Conservation (phyloP, 306 rosid species). For the Castanopsis chinensis region DNA sequence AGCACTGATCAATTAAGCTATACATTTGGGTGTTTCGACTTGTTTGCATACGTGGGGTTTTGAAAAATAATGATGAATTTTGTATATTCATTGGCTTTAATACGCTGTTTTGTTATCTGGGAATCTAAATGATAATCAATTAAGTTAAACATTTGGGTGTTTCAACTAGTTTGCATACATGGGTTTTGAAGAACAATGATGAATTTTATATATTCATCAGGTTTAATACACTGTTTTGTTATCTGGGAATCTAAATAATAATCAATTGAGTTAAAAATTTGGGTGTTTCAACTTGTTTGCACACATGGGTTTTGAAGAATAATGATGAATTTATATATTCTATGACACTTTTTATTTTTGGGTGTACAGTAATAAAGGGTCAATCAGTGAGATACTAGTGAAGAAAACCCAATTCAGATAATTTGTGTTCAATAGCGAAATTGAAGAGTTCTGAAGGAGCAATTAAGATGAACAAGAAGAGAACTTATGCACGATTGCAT, state of each 20-base stretch:
- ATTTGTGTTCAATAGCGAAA: neutral
- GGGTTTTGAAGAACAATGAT: too few relatives aligned
- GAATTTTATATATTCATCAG: too few relatives aligned
- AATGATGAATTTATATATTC: neutral
- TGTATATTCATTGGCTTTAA: too few relatives aligned
- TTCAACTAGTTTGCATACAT: too few relatives aligned
- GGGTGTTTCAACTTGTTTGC: too few relatives aligned
- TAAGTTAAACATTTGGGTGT: too few relatives aligned
- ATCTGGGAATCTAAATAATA: too few relatives aligned
- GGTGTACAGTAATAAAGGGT: neutral
- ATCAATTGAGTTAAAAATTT: too few relatives aligned
- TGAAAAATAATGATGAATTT: neutral
- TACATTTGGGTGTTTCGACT: neutral
- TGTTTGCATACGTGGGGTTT: neutral
- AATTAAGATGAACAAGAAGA: constrained; percentile 66
- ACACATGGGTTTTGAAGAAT: too few relatives aligned
- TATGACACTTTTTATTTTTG: neutral
- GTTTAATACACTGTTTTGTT: too few relatives aligned
- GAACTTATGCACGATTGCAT: constrained; percentile 77
- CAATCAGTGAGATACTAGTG: neutral
- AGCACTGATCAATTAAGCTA: neutral
- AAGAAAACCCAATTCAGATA: neutral
- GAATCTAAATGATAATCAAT: too few relatives aligned
- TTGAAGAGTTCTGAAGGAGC: constrained; percentile 24
- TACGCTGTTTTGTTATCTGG: too few relatives aligned